Percentiles rank a stretch among this genome's conserved stretches.
phyloP scores from a whole-genome alignment of 176 grass and related monocot species.

The Carex kokanica region DNA sequence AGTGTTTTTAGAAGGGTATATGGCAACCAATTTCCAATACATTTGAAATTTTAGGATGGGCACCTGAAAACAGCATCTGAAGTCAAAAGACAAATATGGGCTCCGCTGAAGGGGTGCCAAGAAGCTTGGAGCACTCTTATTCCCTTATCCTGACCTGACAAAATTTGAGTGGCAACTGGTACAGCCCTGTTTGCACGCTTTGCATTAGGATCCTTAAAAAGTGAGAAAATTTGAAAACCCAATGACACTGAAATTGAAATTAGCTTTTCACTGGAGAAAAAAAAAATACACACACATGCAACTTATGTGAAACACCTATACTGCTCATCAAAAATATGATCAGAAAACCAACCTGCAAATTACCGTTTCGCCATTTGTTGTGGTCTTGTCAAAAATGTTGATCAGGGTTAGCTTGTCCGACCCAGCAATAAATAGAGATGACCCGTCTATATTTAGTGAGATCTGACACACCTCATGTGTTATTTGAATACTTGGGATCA shows the following conservation, averaged over 20 bases:
- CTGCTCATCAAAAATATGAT: slow-evolving; percentile 14
- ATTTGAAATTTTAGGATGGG: slow-evolving; percentile 6
- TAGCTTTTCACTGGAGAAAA: slow-evolving; percentile 12
- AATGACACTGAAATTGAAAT: slow-evolving; percentile 1
- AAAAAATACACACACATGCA: slow-evolving; percentile 2
- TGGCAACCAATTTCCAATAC: background rate
- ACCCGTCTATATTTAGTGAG: slow-evolving; percentile 67
- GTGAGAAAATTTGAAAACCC: background rate
- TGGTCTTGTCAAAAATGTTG: slow-evolving; percentile 65
- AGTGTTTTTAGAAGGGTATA: background rate
- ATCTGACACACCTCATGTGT: slow-evolving; percentile 44
- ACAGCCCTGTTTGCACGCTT: slow-evolving; percentile 52
- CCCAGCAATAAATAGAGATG: slow-evolving; percentile 64
- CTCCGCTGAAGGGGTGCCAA: slow-evolving; percentile 82
- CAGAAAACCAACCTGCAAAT: slow-evolving; percentile 60
- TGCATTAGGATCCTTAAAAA: slow-evolving; percentile 27
- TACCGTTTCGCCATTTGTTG: slow-evolving; percentile 52
- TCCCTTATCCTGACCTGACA: slow-evolving; percentile 54
- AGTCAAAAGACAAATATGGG: slow-evolving; percentile 82
- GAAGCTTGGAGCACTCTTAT: slow-evolving; percentile 73
- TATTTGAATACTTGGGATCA: slow-evolving; percentile 58
- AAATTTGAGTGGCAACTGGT: slow-evolving; percentile 69
- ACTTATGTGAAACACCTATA: background rate
- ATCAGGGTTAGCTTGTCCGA: slow-evolving; percentile 59
- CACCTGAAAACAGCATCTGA: slow-evolving; percentile 93